Conservation (phyloP, 164 flowering plant species). For the Dillenia suffruticosa region DNA sequence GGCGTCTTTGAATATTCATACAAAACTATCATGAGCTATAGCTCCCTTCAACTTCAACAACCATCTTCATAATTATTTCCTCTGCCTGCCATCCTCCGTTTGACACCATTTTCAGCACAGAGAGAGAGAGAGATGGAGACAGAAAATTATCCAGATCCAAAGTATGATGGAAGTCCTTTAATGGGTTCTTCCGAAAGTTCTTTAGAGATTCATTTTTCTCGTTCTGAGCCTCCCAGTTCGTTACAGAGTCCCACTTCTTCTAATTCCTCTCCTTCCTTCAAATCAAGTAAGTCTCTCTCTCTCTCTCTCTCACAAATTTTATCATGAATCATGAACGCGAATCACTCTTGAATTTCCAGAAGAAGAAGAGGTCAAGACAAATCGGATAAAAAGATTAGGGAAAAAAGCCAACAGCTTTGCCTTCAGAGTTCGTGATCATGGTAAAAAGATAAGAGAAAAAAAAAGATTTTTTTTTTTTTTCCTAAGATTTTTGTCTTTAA, state of each 20-base stretch:
- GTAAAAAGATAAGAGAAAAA: conserved; percentile 15
- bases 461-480: background rate
- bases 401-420: conserved; percentile 35
- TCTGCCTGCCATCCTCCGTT: too few species aligned
- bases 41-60: too few species aligned
- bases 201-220: conserved; percentile 11
- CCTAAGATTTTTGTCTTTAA: background rate
- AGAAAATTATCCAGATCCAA: background rate
- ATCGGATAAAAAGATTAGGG: conserved; percentile 33
- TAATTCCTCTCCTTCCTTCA: conserved; percentile 12
- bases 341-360: conserved; percentile 22
- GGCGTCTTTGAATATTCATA: too few species aligned
- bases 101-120: too few species aligned
- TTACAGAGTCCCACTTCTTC: conserved; percentile 19
- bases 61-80: too few species aligned
- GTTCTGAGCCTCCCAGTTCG: conserved; percentile 9
- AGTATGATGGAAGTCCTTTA: conserved; percentile 11
- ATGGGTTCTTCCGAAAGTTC: conserved; percentile 5
- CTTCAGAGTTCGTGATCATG: conserved; percentile 46
- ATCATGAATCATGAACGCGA: background rate
- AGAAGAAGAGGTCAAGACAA: conserved; percentile 13
- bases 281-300: conserved; percentile 8
- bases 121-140: too few species aligned
- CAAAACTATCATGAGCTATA: too few species aligned
- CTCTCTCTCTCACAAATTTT: background rate